Conservation (phyloP, 2,329 filamentous ascomycete genomes). For the Scedosporium aurantiacum region DNA sequence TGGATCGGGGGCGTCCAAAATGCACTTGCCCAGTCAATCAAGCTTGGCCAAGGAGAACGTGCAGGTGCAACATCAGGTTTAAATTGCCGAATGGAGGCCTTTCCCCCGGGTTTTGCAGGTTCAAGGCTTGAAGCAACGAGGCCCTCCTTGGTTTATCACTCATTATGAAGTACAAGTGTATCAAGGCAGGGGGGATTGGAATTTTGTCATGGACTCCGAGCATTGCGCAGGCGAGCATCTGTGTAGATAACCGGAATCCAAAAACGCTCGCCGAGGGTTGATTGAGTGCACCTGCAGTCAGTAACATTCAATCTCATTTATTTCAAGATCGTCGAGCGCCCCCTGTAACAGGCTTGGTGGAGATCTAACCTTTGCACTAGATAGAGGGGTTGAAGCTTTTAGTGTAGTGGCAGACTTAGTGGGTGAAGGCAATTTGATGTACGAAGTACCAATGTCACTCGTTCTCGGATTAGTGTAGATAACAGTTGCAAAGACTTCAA, state of each 20-base stretch:
- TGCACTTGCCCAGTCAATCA: background rate
- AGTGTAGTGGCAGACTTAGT: no score
- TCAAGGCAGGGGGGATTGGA: background rate
- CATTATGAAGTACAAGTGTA: background rate
- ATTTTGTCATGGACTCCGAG: background rate
- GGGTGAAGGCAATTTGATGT: no score
- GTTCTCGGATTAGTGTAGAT: no score
- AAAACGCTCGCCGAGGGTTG: background rate
- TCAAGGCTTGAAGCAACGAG: background rate
- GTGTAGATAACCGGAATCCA: background rate
- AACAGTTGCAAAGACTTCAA: no score
- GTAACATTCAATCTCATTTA: no score
- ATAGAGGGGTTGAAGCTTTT: no score
- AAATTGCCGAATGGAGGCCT: slow-evolving; percentile 1
- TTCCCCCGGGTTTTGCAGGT: background rate
- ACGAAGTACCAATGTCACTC: no score
- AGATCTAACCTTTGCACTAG: no score
- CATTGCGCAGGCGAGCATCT: background rate
- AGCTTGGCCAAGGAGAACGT: background rate
- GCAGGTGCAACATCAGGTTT: slow-evolving; percentile 1
- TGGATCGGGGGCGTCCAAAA: background rate
- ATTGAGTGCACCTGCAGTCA: no score
- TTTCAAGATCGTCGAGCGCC: no score
- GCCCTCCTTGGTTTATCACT: background rate
- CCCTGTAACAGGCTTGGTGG: no score